Conservation (phyloP, 2,329 filamentous ascomycete genomes). For the Clonostachys sp. region DNA sequence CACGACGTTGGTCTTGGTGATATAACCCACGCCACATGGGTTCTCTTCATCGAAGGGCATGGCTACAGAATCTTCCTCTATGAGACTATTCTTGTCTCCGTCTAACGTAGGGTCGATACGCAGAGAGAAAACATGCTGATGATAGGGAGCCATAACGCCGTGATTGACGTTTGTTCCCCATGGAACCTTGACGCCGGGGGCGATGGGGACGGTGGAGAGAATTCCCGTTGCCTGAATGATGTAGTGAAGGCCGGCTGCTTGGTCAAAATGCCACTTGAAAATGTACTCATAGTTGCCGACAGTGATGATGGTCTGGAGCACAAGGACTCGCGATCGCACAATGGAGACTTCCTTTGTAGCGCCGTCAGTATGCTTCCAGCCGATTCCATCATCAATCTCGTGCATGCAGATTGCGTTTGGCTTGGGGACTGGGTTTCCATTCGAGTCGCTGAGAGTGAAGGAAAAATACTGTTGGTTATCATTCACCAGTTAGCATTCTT, state of each 20-base stretch:
- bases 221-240: conserved; percentile 35
- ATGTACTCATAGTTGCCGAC: conserved; percentile 58
- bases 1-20: conserved; percentile 37
- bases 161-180: conserved; percentile 58
- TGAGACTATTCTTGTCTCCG: conserved; percentile 51
- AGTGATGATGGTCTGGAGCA: conserved; percentile 58
- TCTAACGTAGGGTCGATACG: conserved; percentile 61
- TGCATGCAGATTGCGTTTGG: conserved; percentile 34
- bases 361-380: conserved; percentile 59
- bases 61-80: conserved; percentile 30
- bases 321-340: conserved; percentile 48
- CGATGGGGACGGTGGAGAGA: conserved; percentile 36
- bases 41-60: conserved; percentile 40
- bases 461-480: conserved; percentile 20
- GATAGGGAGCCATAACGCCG: conserved; percentile 58
- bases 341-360: conserved; percentile 51
- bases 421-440: conserved; percentile 30
- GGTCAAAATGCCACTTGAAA: conserved; percentile 41
- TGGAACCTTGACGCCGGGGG: conserved; percentile 46
- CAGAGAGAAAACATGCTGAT: conserved; percentile 62
- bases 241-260: conserved; percentile 34
- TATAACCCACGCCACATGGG: conserved; percentile 41
- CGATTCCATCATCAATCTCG: conserved; percentile 41
- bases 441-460: conserved; percentile 18
- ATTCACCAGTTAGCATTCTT: conserved; percentile 1